Evolutionary conservation across 139 green algal genomes (phyloP), one percentile per base, ranked within the genome.

Genomic region (Asterochloris sp.): DNA sequence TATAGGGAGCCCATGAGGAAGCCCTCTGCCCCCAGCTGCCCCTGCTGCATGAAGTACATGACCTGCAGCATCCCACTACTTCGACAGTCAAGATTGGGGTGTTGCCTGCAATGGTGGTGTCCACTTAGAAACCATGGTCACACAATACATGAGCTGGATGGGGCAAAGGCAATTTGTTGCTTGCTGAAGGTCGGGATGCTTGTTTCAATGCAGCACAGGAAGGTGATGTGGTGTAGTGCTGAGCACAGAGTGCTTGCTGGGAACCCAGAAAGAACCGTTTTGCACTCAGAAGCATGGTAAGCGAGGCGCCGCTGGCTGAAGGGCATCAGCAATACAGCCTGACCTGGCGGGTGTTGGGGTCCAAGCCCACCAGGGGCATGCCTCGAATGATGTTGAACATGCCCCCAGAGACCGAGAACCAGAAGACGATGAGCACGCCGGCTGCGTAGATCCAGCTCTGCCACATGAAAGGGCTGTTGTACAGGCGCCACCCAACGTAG

Each of bases 381-480:
- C 92, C 92, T 26, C 94, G 88, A 82, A 98, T 98, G 88, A 97
- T 97, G 89, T 97, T 98, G 92, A 94, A 95, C 93, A 98, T 96
- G 82, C 94, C 94, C 0, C 90, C 85, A 12, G 87, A 92, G 10
- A 89, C 84, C 0, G 86, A 89, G 62, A 94, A 95, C 89, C 89
- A 94, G 71, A 87, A 95, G 13, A 96, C 78, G 15, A 86, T 82
- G 19, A 96, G 74, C 0, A 85, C 78, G 54, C 85, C 87, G 13
- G 88, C 11, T 0, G 74, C 76, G 81, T 89, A 96, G 16, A 94
- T 26, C n/a, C 67, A 47, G 71, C 79, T 54, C 26, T 87, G 84
- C 63, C 87, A 86, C 84, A 94, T 83, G 29, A 92, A 82, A 29
- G 84, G 63, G 4, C 83, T 78, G 29, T 93, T 85, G 84, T 91